These are phyloP conservation scores for Debaryomycetaceae sp. DNA, from an alignment of 1,139 yeast genomes.

Conservation along the genomic window DNA sequence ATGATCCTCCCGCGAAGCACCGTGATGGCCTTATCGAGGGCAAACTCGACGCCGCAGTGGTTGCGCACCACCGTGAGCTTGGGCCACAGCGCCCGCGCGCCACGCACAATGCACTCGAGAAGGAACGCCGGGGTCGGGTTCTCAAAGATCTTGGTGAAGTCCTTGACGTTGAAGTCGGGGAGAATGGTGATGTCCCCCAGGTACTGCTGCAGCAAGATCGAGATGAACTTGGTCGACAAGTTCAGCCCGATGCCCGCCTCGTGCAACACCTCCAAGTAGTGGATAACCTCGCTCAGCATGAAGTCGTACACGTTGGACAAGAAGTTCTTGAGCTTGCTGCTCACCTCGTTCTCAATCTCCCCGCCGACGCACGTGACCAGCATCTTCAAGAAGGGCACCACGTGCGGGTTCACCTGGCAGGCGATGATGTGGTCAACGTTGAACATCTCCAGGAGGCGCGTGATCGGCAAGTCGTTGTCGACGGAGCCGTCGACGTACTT, in stretches of 20 bases:
- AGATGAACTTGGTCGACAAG: slow-evolving; percentile 64
- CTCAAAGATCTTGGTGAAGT: slow-evolving; percentile 58
- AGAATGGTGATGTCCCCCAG: slow-evolving; percentile 91
- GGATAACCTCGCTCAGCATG: slow-evolving; percentile 67
- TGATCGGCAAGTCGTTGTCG: slow-evolving; percentile 86
- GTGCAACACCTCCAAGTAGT: slow-evolving; percentile 64
- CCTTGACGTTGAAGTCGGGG: slow-evolving; percentile 63
- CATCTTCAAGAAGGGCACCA: slow-evolving; percentile 74
- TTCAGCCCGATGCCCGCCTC: slow-evolving; percentile 77
- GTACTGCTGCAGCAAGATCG: slow-evolving; percentile 79
- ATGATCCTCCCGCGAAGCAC: slow-evolving; percentile 63
- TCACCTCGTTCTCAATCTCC: slow-evolving; percentile 56
- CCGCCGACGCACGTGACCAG: slow-evolving; percentile 71
- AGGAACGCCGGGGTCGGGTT: slow-evolving; percentile 81
- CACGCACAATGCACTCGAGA: slow-evolving; percentile 67
- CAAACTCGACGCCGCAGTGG: slow-evolving; percentile 87
- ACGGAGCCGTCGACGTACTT: slow-evolving; percentile 95
- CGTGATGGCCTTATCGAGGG: slow-evolving; percentile 74
- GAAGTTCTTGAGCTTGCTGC: slow-evolving; percentile 50
- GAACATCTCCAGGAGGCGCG: slow-evolving; percentile 89
- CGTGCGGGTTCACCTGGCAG: slow-evolving; percentile 95
- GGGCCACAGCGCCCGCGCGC: slow-evolving; percentile 94
- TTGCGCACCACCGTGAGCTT: slow-evolving; percentile 77
- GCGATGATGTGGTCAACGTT: slow-evolving; percentile 96
- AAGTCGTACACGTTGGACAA: slow-evolving; percentile 58